phyloP scores from a whole-genome alignment of 2,329 filamentous ascomycete species.

The Sphaerostilbella broomeana region DNA sequence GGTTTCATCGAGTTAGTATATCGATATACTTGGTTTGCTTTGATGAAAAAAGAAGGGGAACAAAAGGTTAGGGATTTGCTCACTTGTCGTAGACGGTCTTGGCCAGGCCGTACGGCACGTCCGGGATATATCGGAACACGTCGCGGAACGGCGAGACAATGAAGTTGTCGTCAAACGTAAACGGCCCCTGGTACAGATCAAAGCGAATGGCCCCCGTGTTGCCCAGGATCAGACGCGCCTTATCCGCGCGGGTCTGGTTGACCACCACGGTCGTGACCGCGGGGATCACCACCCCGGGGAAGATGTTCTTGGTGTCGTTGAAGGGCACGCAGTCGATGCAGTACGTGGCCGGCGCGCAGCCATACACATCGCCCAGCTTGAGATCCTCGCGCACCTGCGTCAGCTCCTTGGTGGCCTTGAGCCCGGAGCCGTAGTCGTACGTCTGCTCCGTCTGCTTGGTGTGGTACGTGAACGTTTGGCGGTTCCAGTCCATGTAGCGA shows the following conservation, averaged over 20 bases:
- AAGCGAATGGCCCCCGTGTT: constrained; percentile 58
- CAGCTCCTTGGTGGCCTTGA: constrained; percentile 42
- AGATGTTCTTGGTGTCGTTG: constrained; percentile 47
- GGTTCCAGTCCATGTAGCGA: constrained; percentile 63
- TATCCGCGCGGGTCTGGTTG: constrained; percentile 42
- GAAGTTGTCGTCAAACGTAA: constrained; percentile 47
- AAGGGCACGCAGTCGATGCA: constrained; percentile 52
- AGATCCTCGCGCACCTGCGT: constrained; percentile 43
- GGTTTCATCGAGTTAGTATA: neutral
- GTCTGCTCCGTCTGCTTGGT: constrained; percentile 42
- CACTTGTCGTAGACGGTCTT: constrained; percentile 26
- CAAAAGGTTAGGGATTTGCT: neutral
- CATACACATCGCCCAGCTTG: constrained; percentile 50
- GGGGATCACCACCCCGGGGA: constrained; percentile 40
- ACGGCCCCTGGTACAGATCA: constrained; percentile 56
- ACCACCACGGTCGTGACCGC: constrained; percentile 47
- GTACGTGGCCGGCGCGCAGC: constrained; percentile 54
- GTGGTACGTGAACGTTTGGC: constrained; percentile 58
- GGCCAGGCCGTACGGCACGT: constrained; percentile 43
- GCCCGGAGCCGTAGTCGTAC: constrained; percentile 45
- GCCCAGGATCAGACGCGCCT: constrained; percentile 49
- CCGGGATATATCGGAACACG: constrained; percentile 45
- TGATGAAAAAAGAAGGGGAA: neutral
- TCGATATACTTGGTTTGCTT: too few relatives aligned
- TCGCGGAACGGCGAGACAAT: constrained; percentile 52